Evolutionary conservation across 2,329 filamentous ascomycete genomes (phyloP), one percentile per base, ranked within the genome.

Genomic region (Diplodia mutila): DNA sequence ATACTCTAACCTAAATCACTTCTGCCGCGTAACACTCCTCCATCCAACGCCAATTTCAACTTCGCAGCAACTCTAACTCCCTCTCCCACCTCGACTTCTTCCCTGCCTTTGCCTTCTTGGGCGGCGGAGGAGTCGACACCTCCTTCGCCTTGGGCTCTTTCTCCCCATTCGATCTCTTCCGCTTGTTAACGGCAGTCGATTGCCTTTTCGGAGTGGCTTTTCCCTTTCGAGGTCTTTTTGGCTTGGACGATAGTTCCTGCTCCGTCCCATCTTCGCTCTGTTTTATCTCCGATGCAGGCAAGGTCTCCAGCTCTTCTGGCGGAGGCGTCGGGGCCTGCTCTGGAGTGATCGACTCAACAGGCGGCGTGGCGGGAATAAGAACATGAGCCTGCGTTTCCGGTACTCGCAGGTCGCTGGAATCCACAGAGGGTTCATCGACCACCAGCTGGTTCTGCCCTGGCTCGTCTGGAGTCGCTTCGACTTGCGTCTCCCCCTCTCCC

Each of bases 31-130:
- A 12, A 11, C 32, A 34, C 32, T 34, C 32, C 11, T 34, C 32
- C 32, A 11, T 9, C 16, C 7, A 12, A 9, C 5, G 18, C 46
- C 23, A 14, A 25, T 5, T 9, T 27, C 23, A 25, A n/a, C 39
- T 12, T 37, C 49, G 37, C 18, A 65, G 23, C 18, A 11, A 3
- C 49, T 65, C 63, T 18, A 65, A 21, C 25, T 65, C 63, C 32
- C 34, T 48, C 21, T 65, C 63, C 63, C 63, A 53, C 4, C 63
- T 65, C 32, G 59, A 37, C n/a, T 63, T 63, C n/a, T 49, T 48
- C 25, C 21, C 16, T 5, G 2, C 23, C 54, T 59, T 59, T 3
- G 25, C 25, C 42, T 61, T 61, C 46, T 63, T 63, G 3, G 42
- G 29, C 6, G 46, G 46, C 27, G 59, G 29, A 4, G 29, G 23